Base-by-base conservation (phyloP, 352 stramenopile genomes). In the Globisporangium abappressorium region DNA sequence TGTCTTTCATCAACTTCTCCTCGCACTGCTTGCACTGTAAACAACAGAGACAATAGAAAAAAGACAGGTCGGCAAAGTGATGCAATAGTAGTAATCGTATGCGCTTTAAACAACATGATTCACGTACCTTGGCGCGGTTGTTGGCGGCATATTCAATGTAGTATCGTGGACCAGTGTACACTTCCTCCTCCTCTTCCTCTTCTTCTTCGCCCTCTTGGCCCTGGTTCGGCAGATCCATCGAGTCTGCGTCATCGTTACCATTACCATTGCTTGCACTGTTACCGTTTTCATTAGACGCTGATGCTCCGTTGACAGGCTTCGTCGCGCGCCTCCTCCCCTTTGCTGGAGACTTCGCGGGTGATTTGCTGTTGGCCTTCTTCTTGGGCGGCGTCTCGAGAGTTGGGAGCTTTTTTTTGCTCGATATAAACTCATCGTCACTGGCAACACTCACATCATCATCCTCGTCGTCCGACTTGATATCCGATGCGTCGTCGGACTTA, bases 1-100 rank as follows among this genome's bases (percentile, higher is more conserved):
- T 43, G 22, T 72, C 80, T 11, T 70, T 73, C 15, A 57, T 36
- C 5, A 95, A 57, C 62, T 90, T 91, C 36, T 83, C 34, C 36
- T 95, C 87, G 54, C 87, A 95, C 46, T 73, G 85, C 59, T 94
- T 94, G 64, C 87, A 95, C 85, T 93, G 51, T 15, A 55, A 8
- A 70, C 30, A 30, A 64, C 18, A 55, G 41, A 57, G 18, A 47
- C 20, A 38, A 43, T 20, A 53, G 2, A 57, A 72, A 62, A 62
- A 64, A 64, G 55, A 26, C 9, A 24, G 26, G 12, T 53, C 20
- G 58, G 4, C 3, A 49, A 26, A 26, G 24, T 1, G 24, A 26
- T 26, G 24, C 63, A 43, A 36, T 55, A 8, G 33, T 36, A 9
- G 33, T 9, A 9, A 36, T 9, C 33, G 8, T 8, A 15, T 49